Evolutionary conservation across 805 yeast species (phyloP), one percentile per base, ranked within the genome.

Genomic region (Teunomyces aglyptinius): DNA sequence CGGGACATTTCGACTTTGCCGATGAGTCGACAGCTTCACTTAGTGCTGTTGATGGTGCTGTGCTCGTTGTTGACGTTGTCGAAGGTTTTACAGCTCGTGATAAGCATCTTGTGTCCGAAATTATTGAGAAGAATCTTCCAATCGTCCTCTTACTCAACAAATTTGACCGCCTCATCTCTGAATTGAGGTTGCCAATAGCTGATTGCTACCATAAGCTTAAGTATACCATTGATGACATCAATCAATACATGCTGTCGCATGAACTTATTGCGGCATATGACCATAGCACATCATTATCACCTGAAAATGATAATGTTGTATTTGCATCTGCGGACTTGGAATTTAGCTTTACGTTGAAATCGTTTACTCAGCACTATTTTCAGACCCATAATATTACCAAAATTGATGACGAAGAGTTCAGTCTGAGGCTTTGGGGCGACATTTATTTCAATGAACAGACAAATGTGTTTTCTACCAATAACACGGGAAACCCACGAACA

Each of bases 1-100:
- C 99, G 0, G 99, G 99, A 0, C 98, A 94, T 64, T 77, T 80
- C 0, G 84, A 89, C 58, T 94, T 94, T 58, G 67, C 73, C 24
- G 97, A 89, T 59, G 97, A 94, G 54, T 66, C 81, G 3, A 74
- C 80, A 0, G 75, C 79, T 0, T 77, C 86, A 0, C 62, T 83
- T 7, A 63, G 79, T 18, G 70, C 83, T 0, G 76, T 78, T 0
- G 97, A 94, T 52, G 80, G 85, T 2, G 80, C 80, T 0, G 67
- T 85, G 0, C 62, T 90, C 1, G 86, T 89, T 1, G 72, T 92
- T n/a, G 99, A 94, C 61, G 83, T 77, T 1, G 83, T 89, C 1
- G 97, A 92, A 61, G 97, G 98, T 0, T 60, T 89, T 3, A 78
- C 86, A 0, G 71, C 80, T 3, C 73, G 85, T 6, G 82, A 76